Evolutionary conservation across 768 basidiomycete species (phyloP), one percentile per base, ranked within the genome.

Genomic region (Vararia minispora): DNA sequence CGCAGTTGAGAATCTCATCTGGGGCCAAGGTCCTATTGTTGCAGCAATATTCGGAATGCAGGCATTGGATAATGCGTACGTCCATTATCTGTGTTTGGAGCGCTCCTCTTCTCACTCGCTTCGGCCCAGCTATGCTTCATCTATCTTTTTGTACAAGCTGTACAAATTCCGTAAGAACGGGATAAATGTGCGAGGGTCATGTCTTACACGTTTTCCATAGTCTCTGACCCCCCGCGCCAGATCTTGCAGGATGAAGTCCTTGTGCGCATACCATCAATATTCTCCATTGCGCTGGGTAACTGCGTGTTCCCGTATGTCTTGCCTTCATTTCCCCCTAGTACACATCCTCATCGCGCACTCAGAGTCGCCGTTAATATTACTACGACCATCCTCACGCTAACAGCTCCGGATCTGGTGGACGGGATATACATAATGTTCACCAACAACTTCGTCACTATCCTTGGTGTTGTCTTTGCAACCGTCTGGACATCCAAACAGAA

Each of bases 401-500:
- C 30, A 4, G 36, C 41, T 7, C 43, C 46, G 17, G 10, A 34
- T 22, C 45, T 44, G 41, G 16, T 27, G 6, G 37, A 22, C 16
- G 44, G 43, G 35, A 27, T 40, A 12, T 45, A 39, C 35, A 41
- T 47, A 17, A 23, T 47, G 25, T 45, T 39, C 12, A 8, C 40
- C 5, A 33, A 44, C 29, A 47, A 47, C 29, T 47, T 41, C 32
- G 21, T 45, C 37, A 41, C 46, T 25, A 47, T 47, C 28, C 37
- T 47, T 26, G 46, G 46, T 12, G 45, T 45, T 14, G 46, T 47
- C 6, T 47, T 47, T 14, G 46, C 46, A 24, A 47, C 46, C 1
- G 46, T 47, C 22, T 47, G 46, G 46, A 47, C 46, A 4, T 41
- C 37, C 23, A 45, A 41, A 32, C 36, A 45, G 36, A 47, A 47